Evolutionary conservation across 257 asterid genomes (phyloP), one percentile per base, ranked within the genome.

Genomic region (Solanum tarapatanum): DNA sequence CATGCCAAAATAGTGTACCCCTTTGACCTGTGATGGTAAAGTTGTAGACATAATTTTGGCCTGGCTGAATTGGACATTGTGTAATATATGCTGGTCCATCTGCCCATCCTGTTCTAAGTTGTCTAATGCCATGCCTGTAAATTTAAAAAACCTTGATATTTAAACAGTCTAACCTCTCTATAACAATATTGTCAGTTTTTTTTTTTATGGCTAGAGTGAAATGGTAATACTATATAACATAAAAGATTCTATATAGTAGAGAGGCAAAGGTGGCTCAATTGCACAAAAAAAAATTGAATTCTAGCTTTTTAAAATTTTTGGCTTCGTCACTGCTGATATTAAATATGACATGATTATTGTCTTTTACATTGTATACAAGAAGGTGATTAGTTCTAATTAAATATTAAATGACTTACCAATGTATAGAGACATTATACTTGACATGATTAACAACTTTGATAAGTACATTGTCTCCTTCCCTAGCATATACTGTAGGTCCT

Each of bases 71-170:
- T 3, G 99, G 99, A 87, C 99, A 97, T 82, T 97, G 99, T 0
- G 99, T 94, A 76, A 97, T 95, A 43, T 96, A 96, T 1, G 99
- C 99, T 0, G 99, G 99, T 19, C 99, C 99, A 32, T 96, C 99
- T 1, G 99, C 91, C 99, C 99, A 97, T 8, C 99, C 99, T 8
- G 97, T 94, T 77, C 96, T 89, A 13, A 96, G 92, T 88, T 96
- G 99, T 68, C 96, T 89, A 45, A 96, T 36, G 8, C 99, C 99
- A 80, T 97, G 99, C 99, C 99, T 96, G 86, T 12, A 37, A 45
- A 51, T 32, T 32, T 32, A 32, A 32, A 32, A 32, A 32, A 32
- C 33, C 33, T 32, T 32, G 33, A 32, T 32, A 32, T 32, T 32
- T 32, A 37, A 21, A 76, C 9, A 2, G 8, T 66, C 35, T 24